Base-by-base conservation (phyloP, 2,329 filamentous ascomycete genomes). In the Atkinsonella texensis region DNA sequence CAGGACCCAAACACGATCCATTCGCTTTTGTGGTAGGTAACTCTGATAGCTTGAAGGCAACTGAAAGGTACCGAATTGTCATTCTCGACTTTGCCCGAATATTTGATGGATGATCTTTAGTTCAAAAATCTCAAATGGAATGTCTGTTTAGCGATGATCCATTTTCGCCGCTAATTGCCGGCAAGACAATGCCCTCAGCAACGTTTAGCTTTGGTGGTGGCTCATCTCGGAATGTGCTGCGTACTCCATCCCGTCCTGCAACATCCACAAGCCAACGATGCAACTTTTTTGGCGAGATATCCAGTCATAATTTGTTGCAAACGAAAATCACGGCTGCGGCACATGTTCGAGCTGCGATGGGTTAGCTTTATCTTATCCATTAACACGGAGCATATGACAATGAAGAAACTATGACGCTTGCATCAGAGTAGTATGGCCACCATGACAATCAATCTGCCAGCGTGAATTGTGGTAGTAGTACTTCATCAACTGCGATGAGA, bases 201-300 rank as follows among this genome's bases (percentile, higher is more conserved):
- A 38, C 35, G 15, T 38, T 15, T 12, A 38, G 35, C 28, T 28
- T 28, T 28, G 28, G 47, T n/a, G 47, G 39, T 49, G 47, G 39
- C 39, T 42, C n/a, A 49, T 43, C 39, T 17, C 31, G n/a, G 47
- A 35, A 38, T 33, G 28, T 49, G 47, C 47, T 42, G 47, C 47
- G 33, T 33, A 12, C 38, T 28, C 47, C 39, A 23, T 28, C 20
- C 28, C 28, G 13, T 42, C 38, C 28, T 43, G 39, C 38, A 49
- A 17, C 7, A 28, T 38, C 48, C 20, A 31, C 40, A 18, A 32
- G 47, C 17, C 48, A 47, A 7, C 10, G 35, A 12, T 15, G 35
- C 35, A 15, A 1, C 35, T 38, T 38, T 38, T 49, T 23, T 10
- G 42, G 38, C 13, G 39, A 49, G 4, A 33, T 23, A 20, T 42